Conservation (phyloP, 352 stramenopile species). For the Phytopythium aichiense region DNA sequence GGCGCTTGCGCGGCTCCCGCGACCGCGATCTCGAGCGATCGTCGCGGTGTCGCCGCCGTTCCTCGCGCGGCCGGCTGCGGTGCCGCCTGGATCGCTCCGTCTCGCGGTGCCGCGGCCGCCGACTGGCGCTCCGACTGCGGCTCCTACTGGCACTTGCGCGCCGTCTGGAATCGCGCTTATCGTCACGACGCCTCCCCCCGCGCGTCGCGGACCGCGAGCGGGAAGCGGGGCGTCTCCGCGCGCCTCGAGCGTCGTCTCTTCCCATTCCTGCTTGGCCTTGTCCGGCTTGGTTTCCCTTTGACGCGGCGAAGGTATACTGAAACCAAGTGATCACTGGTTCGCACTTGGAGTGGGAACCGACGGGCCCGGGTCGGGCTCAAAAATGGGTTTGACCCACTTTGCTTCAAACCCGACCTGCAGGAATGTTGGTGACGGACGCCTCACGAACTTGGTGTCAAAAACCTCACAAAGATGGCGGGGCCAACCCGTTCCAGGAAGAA, state of each 20-base stretch:
- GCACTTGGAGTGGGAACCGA: background rate
- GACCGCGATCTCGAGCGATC: slow-evolving; percentile 2
- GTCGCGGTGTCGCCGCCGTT: background rate
- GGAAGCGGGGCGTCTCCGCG: background rate
- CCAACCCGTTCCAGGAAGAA: too few relatives aligned
- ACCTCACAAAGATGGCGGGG: too few relatives aligned
- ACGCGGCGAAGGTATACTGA: background rate
- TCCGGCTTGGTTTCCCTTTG: background rate
- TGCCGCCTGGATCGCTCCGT: slow-evolving; percentile 1
- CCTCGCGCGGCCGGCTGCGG: background rate
- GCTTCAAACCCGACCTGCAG: background rate
- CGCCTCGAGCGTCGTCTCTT: background rate
- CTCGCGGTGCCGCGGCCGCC: background rate
- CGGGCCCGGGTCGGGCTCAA: background rate
- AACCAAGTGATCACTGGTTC: background rate
- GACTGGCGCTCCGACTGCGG: background rate
- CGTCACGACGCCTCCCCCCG: background rate
- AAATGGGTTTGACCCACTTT: background rate
- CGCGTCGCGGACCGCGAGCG: background rate
- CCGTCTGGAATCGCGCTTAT: background rate
- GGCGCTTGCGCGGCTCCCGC: background rate
- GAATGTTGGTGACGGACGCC: background rate
- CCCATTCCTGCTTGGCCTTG: background rate
- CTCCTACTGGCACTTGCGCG: background rate
- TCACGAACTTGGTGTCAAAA: background rate